These are phyloP conservation scores for Cicer arietinum DNA, from an alignment of 306 rosid genomes.

Conservation along the genomic window DNA sequence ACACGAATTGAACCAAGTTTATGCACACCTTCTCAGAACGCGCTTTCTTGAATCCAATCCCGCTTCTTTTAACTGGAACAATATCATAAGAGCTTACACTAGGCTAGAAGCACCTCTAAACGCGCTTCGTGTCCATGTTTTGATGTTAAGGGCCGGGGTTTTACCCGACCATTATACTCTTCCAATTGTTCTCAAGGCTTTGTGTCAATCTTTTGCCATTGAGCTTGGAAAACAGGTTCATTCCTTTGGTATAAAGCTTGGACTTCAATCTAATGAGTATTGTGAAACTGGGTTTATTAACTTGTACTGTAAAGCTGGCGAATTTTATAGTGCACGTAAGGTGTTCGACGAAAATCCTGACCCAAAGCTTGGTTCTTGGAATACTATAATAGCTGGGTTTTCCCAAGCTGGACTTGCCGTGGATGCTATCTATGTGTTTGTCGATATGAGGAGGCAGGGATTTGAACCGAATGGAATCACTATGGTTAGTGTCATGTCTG, in stretches of 20 bases:
- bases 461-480: conserved; percentile 66
- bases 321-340: conserved; percentile 59
- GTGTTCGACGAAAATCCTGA: conserved; percentile 72
- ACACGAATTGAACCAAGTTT: conserved; percentile 47
- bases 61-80: conserved; percentile 75
- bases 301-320: conserved; percentile 66
- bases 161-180: conserved; percentile 71
- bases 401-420: conserved; percentile 63
- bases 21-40: conserved; percentile 57
- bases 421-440: conserved; percentile 59
- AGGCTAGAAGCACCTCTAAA: conserved; percentile 56
- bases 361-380: conserved; percentile 81
- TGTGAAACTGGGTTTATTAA: conserved; percentile 72
- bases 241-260: conserved; percentile 59
- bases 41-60: conserved; percentile 49
- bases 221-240: conserved; percentile 65
- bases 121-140: conserved; percentile 53
- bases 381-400: conserved; percentile 66
- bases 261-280: conserved; percentile 62
- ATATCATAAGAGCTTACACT: conserved; percentile 63
- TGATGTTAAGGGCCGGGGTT: conserved; percentile 60
- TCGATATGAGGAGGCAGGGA: conserved; percentile 60
- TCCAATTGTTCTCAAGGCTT: conserved; percentile 68
- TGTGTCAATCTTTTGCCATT: conserved; percentile 48
- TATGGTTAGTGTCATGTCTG: conserved; percentile 67